phyloP scores from a whole-genome alignment of 2,329 filamentous ascomycete genomes.

The Sclerotinia subarctica region DNA sequence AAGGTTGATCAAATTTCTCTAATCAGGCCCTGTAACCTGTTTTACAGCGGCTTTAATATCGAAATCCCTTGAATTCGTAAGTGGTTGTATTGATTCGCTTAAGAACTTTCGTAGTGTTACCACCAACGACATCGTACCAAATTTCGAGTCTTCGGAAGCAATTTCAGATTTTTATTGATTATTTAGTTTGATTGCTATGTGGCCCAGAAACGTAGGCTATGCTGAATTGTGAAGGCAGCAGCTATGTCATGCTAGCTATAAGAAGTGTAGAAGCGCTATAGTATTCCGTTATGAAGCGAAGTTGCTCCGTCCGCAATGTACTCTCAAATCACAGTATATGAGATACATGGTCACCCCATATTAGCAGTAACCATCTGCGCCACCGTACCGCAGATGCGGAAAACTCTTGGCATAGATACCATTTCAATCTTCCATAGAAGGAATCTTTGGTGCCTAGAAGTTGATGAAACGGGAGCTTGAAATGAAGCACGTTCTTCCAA shows the following conservation, averaged over 20 bases:
- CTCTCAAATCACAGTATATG: not conserved
- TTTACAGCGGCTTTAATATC: not conserved
- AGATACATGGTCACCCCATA: not conserved
- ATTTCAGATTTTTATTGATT: not conserved
- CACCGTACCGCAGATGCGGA: not conserved
- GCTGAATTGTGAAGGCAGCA: not conserved
- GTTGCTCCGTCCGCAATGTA: not conserved
- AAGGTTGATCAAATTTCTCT: not conserved
- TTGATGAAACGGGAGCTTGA: not conserved
- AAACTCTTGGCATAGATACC: not conserved
- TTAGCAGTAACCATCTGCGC: not conserved
- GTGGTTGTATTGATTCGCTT: slow-evolving; percentile 17
- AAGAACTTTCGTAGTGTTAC: not conserved
- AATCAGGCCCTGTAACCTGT: slow-evolving; percentile 1
- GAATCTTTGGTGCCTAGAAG: not conserved
- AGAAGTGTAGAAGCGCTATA: not conserved
- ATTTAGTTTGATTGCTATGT: not conserved
- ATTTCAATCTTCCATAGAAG: not conserved
- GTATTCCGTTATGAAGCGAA: not conserved
- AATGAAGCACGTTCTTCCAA: slow-evolving; percentile 10
- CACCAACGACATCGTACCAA: not conserved
- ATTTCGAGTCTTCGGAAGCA: too few relatives aligned
- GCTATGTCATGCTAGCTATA: not conserved
- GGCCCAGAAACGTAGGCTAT: not conserved
- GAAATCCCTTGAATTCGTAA: not conserved